Evolutionary conservation across 2,329 filamentous ascomycete genomes (phyloP).

Genomic region (Tolypocladium amazonense): DNA sequence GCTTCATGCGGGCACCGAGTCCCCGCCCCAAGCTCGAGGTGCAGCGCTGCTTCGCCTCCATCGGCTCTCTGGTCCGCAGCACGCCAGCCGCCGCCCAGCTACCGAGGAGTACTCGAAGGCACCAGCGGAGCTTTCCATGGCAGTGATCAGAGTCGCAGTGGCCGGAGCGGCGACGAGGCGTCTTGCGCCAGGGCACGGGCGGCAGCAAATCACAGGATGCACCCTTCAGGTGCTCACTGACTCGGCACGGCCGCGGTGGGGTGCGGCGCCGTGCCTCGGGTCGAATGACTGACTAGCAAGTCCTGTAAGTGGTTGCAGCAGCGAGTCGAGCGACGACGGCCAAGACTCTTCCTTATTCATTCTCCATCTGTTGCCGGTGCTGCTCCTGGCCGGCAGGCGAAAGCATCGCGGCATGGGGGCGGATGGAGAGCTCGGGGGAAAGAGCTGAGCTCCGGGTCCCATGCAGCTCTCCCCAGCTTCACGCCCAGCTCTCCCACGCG

Average conservation of each 20-base stretch:
- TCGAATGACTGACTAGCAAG: neutral
- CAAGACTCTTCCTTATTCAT: neutral
- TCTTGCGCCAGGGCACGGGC: neutral
- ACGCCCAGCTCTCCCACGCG: neutral
- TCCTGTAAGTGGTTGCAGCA: neutral
- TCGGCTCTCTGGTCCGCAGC: neutral
- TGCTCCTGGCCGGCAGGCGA: neutral
- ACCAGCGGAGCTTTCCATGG: neutral
- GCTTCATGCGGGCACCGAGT: neutral
- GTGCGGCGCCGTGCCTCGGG: neutral
- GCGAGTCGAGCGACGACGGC: neutral
- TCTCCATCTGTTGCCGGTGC: neutral
- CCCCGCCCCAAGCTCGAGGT: neutral
- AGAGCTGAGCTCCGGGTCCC: neutral
- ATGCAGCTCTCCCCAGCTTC: conserved; percentile 1
- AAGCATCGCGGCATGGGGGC: neutral
- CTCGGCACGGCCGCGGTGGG: conserved; percentile 4
- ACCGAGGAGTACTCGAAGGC: neutral
- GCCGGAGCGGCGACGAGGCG: conserved; percentile 1
- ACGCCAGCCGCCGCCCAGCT: neutral
- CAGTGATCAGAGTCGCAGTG: neutral
- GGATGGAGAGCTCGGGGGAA: neutral
- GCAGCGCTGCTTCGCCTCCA: neutral
- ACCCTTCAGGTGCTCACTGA: conserved; percentile 2
- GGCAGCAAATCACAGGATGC: conserved; percentile 5